Evolutionary conservation across 371 early-diverging fungal species (phyloP), one percentile per base, ranked within the genome.

Genomic region (Mucor circinelloides): DNA sequence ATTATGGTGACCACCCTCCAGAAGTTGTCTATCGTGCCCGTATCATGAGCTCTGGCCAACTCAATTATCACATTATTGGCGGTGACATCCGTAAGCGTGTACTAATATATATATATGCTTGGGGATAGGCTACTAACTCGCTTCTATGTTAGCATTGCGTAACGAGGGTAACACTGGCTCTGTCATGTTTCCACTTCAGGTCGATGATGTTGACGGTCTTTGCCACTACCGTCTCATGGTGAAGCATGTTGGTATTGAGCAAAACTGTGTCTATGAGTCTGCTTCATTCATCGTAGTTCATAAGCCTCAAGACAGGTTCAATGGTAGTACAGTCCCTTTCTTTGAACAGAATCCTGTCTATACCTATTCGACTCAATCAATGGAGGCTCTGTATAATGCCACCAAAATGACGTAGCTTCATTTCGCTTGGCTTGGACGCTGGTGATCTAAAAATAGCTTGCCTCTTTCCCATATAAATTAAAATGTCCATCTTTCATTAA

Each of bases 161-260:
- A 50, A 57, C 21, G 23, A 71, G 12, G 66, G 31, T 12, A 71
- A 67, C 36, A 42, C 30, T 13, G 74, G 74, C 9, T 60, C 55
- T 12, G 66, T 54, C 17, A 59, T 60, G 4, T 71, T 71, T 59
- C 71, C 67, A 44, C 52, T 77, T 25, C 15, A 44, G 12, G 66
- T 74, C 1, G 54, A 71, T 9, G 74, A 69, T 44, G 58, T 61
- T 25, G 69, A 69, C 46, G 71, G 69, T 25, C 23, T 67, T 28
- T 71, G 74, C 46, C 72, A 74, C 57, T 69, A 74, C 27, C 69
- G 72, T 55, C 69, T 77, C 58, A 77, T 77, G 77, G 74, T 72
- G 2, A 77, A 74, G 48, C 72, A 72, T 40, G 59, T 57, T 27
- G 73, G 69, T 19, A 73, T 69, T n/a, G 6, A 36, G 1, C 36